Conservation (phyloP, 1,284 basidiomycete genomes). For the Papiliotrema terrestris region DNA sequence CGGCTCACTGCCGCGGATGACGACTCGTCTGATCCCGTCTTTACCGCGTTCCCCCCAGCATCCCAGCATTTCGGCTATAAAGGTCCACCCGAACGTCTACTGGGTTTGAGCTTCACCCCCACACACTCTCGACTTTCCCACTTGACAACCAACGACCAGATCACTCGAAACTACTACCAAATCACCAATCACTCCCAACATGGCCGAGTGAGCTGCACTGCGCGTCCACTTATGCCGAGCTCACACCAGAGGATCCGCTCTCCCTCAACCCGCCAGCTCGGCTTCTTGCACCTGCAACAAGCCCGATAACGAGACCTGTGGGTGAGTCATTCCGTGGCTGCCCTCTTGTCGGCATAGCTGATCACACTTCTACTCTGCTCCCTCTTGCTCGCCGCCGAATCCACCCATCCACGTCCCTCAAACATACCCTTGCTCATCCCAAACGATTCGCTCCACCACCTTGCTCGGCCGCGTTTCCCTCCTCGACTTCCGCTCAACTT, state of each 20-base stretch:
- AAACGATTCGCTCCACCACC: not conserved
- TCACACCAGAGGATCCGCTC: not conserved
- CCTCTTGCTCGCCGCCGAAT: not conserved
- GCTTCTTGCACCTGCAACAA: slow-evolving; percentile 4
- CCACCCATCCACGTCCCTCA: not conserved
- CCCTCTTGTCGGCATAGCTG: not conserved
- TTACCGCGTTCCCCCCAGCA: too few species aligned
- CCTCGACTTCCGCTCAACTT: not conserved
- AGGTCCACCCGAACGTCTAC: too few species aligned
- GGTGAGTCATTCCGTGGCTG: not conserved
- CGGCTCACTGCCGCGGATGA: too few species aligned
- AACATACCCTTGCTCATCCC: not conserved
- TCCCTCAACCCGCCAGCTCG: slow-evolving; percentile 3
- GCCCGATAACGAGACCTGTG: not conserved
- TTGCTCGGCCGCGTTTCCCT: not conserved
- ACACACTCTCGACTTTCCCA: too few species aligned
- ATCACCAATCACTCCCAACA: slow-evolving; percentile 1
- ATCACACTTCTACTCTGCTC: not conserved
- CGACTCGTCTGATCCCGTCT: too few species aligned
- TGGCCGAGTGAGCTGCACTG: slow-evolving; percentile 6
- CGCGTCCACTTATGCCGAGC: not conserved
- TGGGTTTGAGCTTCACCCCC: too few species aligned
- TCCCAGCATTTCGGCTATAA: too few species aligned
- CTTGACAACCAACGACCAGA: too few species aligned
- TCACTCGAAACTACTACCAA: too few species aligned